These are phyloP conservation scores for Homolaphlyctis polyrhiza DNA, from an alignment of 371 early-diverging fungal genomes.

Conservation along the genomic window DNA sequence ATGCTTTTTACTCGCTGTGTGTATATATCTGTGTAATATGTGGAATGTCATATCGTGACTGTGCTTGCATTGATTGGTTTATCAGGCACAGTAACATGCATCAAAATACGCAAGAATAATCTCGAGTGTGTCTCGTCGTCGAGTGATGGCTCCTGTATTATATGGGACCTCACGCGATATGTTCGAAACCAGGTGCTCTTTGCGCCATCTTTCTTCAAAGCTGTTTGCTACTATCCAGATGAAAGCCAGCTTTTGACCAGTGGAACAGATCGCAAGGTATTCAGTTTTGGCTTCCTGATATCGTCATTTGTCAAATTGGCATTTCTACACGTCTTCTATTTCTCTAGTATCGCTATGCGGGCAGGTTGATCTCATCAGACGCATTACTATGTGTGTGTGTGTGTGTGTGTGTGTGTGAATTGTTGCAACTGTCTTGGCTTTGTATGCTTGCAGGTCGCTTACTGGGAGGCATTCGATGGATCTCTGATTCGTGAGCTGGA, in stretches of 20 bases:
- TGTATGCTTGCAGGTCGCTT: conserved; percentile 34
- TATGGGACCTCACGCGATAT: conserved; percentile 53
- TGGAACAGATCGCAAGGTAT: conserved; percentile 54
- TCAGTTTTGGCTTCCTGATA: no score
- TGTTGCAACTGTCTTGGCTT: neutral
- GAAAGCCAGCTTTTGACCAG: conserved; percentile 49
- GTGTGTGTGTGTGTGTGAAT: neutral
- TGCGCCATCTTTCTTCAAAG: conserved; percentile 52
- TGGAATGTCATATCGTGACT: no score
- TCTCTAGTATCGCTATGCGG: no score
- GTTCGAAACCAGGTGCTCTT: conserved; percentile 56
- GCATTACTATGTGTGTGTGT: neutral
- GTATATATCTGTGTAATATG: no score
- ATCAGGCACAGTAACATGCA: conserved; percentile 50
- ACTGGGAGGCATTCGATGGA: conserved; percentile 58
- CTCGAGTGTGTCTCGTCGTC: conserved; percentile 49
- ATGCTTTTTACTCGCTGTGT: no score
- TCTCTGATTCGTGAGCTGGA: conserved; percentile 50
- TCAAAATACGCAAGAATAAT: conserved; percentile 50
- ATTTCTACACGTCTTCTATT: no score
- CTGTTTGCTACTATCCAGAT: conserved; percentile 51
- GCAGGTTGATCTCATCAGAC: neutral
- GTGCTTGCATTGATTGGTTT: neutral
- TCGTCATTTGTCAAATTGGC: no score
- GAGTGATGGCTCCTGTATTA: conserved; percentile 50